A percentile compares a stretch with the other conserved stretches of the same genome.
These are phyloP conservation scores for Hyaloscypha hepaticicola DNA, from an alignment of 495 filamentous ascomycete genomes.

Conservation along the genomic window DNA sequence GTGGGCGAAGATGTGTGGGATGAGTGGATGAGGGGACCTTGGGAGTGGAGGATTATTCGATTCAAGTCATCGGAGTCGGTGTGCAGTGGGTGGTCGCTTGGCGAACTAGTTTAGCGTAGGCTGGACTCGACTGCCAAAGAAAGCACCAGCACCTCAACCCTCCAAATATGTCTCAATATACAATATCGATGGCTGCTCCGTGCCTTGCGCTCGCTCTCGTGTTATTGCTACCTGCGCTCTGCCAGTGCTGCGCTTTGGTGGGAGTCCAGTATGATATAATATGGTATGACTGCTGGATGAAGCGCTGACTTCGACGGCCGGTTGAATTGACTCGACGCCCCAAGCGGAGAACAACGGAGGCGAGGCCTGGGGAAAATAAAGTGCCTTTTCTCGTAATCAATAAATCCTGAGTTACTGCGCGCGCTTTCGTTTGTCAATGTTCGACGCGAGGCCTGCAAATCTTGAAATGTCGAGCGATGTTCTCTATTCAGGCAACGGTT, in stretches of 20 bases:
- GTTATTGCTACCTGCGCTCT: background rate
- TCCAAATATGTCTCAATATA: no score
- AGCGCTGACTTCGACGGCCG: background rate
- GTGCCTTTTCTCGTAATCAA: conserved; percentile 12
- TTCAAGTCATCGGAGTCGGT: background rate
- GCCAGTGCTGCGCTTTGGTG: background rate
- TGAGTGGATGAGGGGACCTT: background rate
- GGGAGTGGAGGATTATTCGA: background rate
- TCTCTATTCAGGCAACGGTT: conserved; percentile 13
- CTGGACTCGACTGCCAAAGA: no score
- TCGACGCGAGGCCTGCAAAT: background rate
- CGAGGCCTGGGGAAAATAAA: conserved; percentile 3
- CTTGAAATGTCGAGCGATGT: background rate
- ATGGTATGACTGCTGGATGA: background rate
- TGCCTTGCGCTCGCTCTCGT: background rate
- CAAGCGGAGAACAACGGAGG: conserved; percentile 7
- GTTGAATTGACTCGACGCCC: conserved; percentile 13
- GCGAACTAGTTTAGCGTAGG: no score
- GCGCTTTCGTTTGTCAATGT: background rate
- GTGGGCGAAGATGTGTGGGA: background rate
- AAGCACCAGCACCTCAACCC: background rate
- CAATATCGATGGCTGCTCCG: background rate
- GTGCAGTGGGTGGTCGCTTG: background rate
- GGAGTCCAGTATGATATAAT: background rate
- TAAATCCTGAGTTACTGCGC: background rate